These are phyloP conservation scores for Gossypium australe DNA, from an alignment of 345 rosid species.

Conservation along the genomic window DNA sequence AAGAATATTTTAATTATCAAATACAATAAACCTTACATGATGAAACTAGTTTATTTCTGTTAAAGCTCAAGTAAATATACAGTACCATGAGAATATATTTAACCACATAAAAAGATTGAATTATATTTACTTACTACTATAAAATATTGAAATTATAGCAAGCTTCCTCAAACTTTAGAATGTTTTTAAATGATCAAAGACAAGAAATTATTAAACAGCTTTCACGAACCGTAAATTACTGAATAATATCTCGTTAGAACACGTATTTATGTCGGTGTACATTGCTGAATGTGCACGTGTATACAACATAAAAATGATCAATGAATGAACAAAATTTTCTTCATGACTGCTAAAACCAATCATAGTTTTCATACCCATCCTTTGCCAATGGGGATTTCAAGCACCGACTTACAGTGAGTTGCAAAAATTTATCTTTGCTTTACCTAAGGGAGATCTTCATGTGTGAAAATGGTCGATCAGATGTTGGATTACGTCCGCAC, in stretches of 20 bases:
- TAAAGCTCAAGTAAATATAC: too few relatives aligned
- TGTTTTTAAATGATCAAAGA: not conserved
- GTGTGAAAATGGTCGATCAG: conserved; percentile 8
- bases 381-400: not conserved
- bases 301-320: not conserved
- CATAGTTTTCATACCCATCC: not conserved
- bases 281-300: not conserved
- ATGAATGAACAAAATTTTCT: conserved; percentile 24
- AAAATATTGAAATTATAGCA: not conserved
- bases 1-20: too few relatives aligned
- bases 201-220: not conserved
- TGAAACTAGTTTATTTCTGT: too few relatives aligned
- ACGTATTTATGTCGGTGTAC: not conserved
- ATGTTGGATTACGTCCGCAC: conserved; percentile 7
- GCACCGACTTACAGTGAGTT: not conserved
- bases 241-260: not conserved
- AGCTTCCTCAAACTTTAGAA: not conserved
- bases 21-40: too few relatives aligned
- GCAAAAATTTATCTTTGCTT: conserved; percentile 8
- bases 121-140: too few relatives aligned
- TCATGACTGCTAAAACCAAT: not conserved
- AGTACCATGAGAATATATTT: too few relatives aligned
- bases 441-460: not conserved
- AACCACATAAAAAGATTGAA: too few relatives aligned
- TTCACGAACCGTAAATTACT: not conserved